A percentile compares a stretch with the other conserved stretches of the same genome.
Evolutionary conservation across 2,329 filamentous ascomycete species (phyloP).

Genomic region (Periconia sp.): DNA sequence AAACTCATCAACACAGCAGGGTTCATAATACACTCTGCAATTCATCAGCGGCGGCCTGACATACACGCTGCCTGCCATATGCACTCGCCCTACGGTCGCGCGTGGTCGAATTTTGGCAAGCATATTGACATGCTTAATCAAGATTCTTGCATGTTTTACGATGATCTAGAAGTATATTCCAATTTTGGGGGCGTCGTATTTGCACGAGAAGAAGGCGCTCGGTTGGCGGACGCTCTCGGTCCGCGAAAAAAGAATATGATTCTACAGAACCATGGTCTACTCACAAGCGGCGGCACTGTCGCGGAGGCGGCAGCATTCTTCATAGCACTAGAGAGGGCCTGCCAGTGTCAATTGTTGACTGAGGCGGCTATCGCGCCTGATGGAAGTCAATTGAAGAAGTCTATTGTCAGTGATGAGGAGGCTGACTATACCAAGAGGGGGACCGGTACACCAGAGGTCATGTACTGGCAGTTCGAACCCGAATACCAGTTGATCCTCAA

Average conservation of each 20-base stretch:
- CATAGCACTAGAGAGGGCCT: constrained; percentile 49
- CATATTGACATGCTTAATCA: constrained; percentile 55
- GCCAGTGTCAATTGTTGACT: constrained; percentile 44
- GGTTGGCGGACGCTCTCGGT: constrained; percentile 50
- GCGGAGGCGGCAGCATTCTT: constrained; percentile 54
- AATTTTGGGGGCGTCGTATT: constrained; percentile 57
- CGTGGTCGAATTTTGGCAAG: constrained; percentile 51
- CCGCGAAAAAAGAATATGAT: constrained; percentile 48
- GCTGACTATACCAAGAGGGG: constrained; percentile 16
- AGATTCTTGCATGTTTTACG: constrained; percentile 50
- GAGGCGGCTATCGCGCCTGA: constrained; percentile 19
- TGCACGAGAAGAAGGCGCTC: constrained; percentile 51
- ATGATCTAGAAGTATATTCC: constrained; percentile 44
- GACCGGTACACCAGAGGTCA: constrained; percentile 15
- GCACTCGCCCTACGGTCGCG: constrained; percentile 53
- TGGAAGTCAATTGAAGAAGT: constrained; percentile 10
- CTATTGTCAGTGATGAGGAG: constrained; percentile 13
- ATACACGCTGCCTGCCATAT: constrained; percentile 53
- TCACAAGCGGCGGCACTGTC: constrained; percentile 51
- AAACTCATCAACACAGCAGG: constrained; percentile 52
- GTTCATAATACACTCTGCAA: constrained; percentile 54
- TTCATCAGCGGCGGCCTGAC: constrained; percentile 52
- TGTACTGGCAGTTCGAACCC: constrained; percentile 16
- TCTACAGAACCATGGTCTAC: constrained; percentile 53
- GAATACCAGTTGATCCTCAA: constrained; percentile 37